A percentile compares a stretch with the other conserved stretches of the same genome.
Conservation (phyloP, 2,329 filamentous ascomycete genomes). For the Epichloe gansuensis region DNA sequence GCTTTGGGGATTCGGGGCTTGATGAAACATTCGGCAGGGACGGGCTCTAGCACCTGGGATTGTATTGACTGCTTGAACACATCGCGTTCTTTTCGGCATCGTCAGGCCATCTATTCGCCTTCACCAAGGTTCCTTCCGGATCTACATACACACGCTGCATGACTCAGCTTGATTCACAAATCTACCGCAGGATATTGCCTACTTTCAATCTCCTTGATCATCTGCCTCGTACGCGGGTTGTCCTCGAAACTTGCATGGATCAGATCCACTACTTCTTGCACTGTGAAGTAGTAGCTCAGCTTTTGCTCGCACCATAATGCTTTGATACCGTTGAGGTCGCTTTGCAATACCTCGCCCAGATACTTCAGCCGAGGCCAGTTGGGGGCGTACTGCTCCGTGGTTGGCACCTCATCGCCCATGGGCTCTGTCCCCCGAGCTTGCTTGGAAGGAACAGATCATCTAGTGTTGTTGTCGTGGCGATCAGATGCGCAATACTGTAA, state of each 20-base stretch:
- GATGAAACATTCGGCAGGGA: too few species aligned
- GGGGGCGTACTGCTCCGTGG: conserved; percentile 47
- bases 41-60: too few species aligned
- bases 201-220: conserved; percentile 44
- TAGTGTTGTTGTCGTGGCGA: conserved; percentile 42
- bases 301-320: conserved; percentile 56
- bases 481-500: conserved; percentile 47
- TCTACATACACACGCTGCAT: neutral
- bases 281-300: conserved; percentile 50
- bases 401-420: conserved; percentile 31
- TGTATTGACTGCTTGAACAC: too few species aligned
- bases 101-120: too few species aligned
- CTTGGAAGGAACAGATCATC: conserved; percentile 48
- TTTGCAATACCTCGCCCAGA: conserved; percentile 52
- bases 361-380: conserved; percentile 54
- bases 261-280: conserved; percentile 49
- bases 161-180: neutral
- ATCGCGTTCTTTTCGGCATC: too few species aligned
- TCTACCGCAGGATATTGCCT: conserved; percentile 30
- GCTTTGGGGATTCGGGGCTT: too few species aligned
- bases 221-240: conserved; percentile 45
- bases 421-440: conserved; percentile 16
- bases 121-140: neutral
- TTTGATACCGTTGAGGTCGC: conserved; percentile 50
- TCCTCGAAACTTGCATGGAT: conserved; percentile 53